These are phyloP conservation scores for Grosmannia huntii DNA, from an alignment of 2,329 filamentous ascomycete genomes.

Conservation along the genomic window DNA sequence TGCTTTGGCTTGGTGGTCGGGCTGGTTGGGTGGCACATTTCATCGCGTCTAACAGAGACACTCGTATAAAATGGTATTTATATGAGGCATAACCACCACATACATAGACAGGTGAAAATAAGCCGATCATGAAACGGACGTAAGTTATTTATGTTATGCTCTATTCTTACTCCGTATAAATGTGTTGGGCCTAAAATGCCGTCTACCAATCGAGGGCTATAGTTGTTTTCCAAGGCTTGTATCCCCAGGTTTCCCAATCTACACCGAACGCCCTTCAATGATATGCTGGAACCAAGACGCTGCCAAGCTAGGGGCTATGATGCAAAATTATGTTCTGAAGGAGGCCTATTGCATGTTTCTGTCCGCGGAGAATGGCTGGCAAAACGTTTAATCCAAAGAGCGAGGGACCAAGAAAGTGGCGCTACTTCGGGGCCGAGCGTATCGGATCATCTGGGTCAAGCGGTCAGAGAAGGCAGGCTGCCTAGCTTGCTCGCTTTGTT, in stretches of 20 bases:
- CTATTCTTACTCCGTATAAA: not conserved
- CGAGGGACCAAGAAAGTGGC: not conserved
- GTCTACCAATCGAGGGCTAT: not conserved
- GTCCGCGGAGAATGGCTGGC: not conserved
- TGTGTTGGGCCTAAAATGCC: not conserved
- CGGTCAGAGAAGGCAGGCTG: not conserved
- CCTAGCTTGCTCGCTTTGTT: not conserved
- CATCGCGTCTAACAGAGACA: not conserved
- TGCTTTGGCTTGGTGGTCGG: not conserved
- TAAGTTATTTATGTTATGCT: not conserved
- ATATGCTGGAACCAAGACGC: not conserved
- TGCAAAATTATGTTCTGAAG: not conserved
- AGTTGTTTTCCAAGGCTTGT: not conserved
- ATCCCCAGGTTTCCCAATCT: not conserved
- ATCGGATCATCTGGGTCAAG: not conserved
- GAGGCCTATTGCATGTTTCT: no score
- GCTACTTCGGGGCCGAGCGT: not conserved
- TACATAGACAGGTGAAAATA: not conserved
- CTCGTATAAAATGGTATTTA: not conserved
- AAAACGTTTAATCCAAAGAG: not conserved
- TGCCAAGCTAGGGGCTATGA: not conserved
- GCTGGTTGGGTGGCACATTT: not conserved
- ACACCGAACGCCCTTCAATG: not conserved
- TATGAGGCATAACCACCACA: not conserved
- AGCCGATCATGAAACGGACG: no score